Evolutionary conservation across 805 yeast species (phyloP), one percentile per base, ranked within the genome.

Genomic region (Yarrowia sp.): DNA sequence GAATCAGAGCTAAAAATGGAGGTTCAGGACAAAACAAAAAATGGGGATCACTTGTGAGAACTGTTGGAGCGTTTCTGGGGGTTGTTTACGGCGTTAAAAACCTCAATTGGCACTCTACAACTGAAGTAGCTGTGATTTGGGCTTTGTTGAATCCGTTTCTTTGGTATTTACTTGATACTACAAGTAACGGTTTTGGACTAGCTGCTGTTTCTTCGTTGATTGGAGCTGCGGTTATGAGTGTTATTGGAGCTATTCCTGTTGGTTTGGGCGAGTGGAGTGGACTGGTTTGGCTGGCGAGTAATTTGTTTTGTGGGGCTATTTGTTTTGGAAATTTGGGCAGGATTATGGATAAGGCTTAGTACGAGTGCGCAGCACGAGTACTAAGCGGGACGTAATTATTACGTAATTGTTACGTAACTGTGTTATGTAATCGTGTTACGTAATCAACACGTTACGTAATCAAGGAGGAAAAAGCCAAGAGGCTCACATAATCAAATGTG

Each of bases 251-350:
- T 7, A 58, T 66, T 28, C 47, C 66, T 42, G 72, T 68, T 15
- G 72, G 71, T 1, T 48, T 53, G 10, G 70, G 68, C 28, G 66
- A 70, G 32, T 70, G 71, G 10, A 18, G 64, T 11, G 63, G 67
- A 3, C 69, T 55, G 2, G 61, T 70, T 2, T 72, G 75, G 73
- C 69, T 73, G 32, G 76, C 75, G 43, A 65, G 67, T 64, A 70
- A 60, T 32, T 65, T 66, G 36, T 77, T 77, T 64, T 75, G 78
- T 67, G 73, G 78, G 45, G 69, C 76, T 28, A 69, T 77, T 18
- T 71, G 76, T 51, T 75, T 76, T 58, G 80, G 80, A 17, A 74
- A 74, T 66, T 69, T 77, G 11, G 80, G 80, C 17, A 70, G 80
- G 6, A 58, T 44, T 15, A 43, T 58, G 9, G 42, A 15, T 10